Conservation (phyloP, 768 basidiomycete species). For the Crepidotus variabilis region DNA sequence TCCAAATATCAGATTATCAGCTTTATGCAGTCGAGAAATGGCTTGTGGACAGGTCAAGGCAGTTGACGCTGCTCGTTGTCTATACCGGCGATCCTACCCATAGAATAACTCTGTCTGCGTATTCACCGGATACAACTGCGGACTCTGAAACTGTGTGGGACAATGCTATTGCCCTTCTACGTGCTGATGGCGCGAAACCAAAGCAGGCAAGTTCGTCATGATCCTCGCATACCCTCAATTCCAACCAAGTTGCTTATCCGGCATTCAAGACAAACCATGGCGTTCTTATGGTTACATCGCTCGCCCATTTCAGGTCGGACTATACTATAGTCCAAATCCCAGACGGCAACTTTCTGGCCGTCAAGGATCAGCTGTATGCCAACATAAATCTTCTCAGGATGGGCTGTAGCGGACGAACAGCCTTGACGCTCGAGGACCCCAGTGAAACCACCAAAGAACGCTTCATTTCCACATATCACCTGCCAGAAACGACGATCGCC, state of each 20-base stretch:
- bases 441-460: constrained; percentile 81
- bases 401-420: constrained; percentile 75
- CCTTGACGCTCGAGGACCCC: constrained; percentile 74
- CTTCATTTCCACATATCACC: constrained; percentile 67
- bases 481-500: constrained; percentile 27
- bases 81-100: constrained; percentile 75
- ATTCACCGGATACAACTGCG: constrained; percentile 30
- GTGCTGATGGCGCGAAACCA: constrained; percentile 71
- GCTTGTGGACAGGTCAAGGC: constrained; percentile 65
- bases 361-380: constrained; percentile 66
- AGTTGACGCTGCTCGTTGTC: constrained; percentile 61
- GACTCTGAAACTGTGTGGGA: constrained; percentile 35
- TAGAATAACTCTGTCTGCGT: constrained; percentile 42
- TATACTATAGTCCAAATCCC: constrained; percentile 82
- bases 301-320: constrained; percentile 86
- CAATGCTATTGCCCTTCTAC: constrained; percentile 53
- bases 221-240: not conserved
- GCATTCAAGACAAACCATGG: constrained; percentile 51
- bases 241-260: not conserved
- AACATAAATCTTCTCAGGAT: constrained; percentile 84
- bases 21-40: constrained; percentile 88
- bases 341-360: constrained; percentile 57
- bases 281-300: constrained; percentile 74
- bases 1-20: constrained; percentile 64
- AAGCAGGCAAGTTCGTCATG: constrained; percentile 32